Evolutionary conservation across 345 rosid genomes (phyloP).

Genomic region (Theobroma cacao): DNA sequence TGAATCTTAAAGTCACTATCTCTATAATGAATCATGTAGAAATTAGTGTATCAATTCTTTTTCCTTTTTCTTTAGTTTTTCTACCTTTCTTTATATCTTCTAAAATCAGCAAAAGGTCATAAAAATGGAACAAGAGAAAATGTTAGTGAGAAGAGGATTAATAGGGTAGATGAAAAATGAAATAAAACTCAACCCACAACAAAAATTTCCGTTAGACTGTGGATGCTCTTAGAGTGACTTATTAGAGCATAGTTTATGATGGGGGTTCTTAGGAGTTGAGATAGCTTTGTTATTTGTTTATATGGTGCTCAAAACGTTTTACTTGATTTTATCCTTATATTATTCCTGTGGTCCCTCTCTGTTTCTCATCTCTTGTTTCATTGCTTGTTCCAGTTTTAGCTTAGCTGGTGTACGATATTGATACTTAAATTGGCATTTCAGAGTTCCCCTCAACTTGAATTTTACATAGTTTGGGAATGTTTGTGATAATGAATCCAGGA

Average conservation of each 20-base stretch:
- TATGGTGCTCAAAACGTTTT: neutral
- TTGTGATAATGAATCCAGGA: slow-evolving; percentile 32
- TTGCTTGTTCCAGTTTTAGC: neutral
- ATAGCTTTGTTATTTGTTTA: neutral
- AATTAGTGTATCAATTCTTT: neutral
- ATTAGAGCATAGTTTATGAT: neutral
- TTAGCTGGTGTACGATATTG: neutral
- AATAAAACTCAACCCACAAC: neutral
- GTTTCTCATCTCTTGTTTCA: neutral
- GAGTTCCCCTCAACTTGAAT: neutral
- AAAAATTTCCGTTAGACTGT: neutral
- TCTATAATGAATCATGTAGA: neutral
- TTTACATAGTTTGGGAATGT: neutral
- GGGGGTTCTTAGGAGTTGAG: neutral
- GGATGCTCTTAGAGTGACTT: neutral
- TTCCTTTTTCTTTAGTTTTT: neutral
- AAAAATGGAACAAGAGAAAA: neutral
- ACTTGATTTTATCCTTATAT: neutral
- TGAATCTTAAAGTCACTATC: neutral
- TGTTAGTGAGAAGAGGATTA: neutral
- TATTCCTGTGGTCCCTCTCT: neutral
- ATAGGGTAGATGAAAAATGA: neutral
- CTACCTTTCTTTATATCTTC: neutral
- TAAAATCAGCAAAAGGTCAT: neutral
- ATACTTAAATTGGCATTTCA: neutral